Conservation (phyloP, 768 basidiomycete genomes). For the Pleurotus salmoneostramineus region DNA sequence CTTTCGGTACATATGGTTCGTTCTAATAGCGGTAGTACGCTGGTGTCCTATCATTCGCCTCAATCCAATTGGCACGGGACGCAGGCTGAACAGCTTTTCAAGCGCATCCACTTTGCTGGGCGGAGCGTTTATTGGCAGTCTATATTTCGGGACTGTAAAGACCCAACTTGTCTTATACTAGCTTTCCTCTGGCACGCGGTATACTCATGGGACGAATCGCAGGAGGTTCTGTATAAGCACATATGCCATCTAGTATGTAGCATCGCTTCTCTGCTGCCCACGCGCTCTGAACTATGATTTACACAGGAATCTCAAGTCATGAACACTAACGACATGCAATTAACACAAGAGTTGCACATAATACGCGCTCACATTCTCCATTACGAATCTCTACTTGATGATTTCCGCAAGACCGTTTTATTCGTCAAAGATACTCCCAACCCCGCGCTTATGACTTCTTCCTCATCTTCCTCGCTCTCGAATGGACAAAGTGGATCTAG, state of each 20-base stretch:
- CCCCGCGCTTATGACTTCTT: conserved; percentile 36
- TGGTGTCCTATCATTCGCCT: conserved; percentile 39
- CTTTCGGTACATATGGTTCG: conserved; percentile 55
- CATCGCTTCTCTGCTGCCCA: neutral
- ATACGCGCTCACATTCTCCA: conserved; percentile 57
- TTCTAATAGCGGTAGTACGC: conserved; percentile 27
- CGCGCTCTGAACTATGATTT: neutral
- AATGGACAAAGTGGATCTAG: neutral
- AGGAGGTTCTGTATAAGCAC: conserved; percentile 48
- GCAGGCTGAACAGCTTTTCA: conserved; percentile 28
- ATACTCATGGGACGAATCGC: conserved; percentile 58
- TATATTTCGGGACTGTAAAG: conserved; percentile 34
- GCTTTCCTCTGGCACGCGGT: conserved; percentile 54
- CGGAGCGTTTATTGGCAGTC: conserved; percentile 42
- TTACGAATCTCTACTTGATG: conserved; percentile 47
- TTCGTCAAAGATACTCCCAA: conserved; percentile 47
- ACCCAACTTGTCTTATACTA: conserved; percentile 54
- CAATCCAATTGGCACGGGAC: conserved; percentile 27
- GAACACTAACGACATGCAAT: conserved; percentile 29
- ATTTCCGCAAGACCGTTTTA: conserved; percentile 46
- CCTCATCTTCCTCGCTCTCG: neutral
- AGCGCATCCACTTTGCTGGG: conserved; percentile 32
- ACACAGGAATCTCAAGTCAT: conserved; percentile 43
- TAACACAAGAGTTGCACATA: conserved; percentile 52
- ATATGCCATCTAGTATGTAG: conserved; percentile 40